These are phyloP conservation scores for Phytophthora crassamura DNA, from an alignment of 352 stramenopile species.

Conservation along the genomic window DNA sequence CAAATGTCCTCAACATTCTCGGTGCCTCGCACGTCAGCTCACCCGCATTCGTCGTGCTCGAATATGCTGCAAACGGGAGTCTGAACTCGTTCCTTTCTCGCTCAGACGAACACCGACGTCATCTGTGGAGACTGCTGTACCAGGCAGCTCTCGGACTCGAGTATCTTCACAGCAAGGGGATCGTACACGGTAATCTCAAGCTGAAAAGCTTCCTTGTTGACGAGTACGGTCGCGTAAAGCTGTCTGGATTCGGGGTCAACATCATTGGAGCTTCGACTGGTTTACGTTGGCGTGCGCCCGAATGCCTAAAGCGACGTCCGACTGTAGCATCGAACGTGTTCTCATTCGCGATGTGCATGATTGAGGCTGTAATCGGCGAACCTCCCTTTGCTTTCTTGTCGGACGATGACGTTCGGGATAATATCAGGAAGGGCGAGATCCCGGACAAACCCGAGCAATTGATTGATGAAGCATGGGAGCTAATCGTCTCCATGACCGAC, in stretches of 20 bases:
- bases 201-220: conserved; percentile 14
- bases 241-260: conserved; percentile 7
- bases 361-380: conserved; percentile 30
- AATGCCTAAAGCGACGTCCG: conserved; percentile 27
- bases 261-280: background rate
- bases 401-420: conserved; percentile 14
- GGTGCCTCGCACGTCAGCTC: conserved; percentile 32
- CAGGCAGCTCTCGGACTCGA: conserved; percentile 44
- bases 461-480: conserved; percentile 17
- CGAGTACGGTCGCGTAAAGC: background rate
- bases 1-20: conserved; percentile 35
- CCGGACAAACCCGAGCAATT: conserved; percentile 19
- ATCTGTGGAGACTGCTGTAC: conserved; percentile 23
- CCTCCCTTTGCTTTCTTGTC: conserved; percentile 24
- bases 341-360: conserved; percentile 43
- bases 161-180: conserved; percentile 23
- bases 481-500: conserved; percentile 26
- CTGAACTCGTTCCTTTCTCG: conserved; percentile 11
- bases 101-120: background rate
- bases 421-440: conserved; percentile 17
- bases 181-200: conserved; percentile 18
- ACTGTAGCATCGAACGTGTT: conserved; percentile 38
- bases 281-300: conserved; percentile 35
- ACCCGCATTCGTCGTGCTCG: conserved; percentile 25
- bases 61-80: conserved; percentile 22